phyloP scores from a whole-genome alignment of 176 grass and related monocot genomes.

The Carex cristatella region DNA sequence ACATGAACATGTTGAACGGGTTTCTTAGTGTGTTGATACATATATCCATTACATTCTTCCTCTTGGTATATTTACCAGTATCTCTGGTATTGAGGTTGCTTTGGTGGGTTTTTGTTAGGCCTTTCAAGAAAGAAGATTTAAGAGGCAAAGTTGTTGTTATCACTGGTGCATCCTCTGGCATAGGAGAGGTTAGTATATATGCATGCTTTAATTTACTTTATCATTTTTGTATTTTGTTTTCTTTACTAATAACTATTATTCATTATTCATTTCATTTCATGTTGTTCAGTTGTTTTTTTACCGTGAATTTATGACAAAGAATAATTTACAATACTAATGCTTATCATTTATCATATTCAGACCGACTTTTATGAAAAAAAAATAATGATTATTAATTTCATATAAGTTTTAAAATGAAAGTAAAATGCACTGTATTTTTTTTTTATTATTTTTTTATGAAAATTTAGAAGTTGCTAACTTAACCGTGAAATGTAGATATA shows the following conservation, averaged over 20 bases:
- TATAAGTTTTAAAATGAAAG: neutral
- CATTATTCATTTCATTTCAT: neutral
- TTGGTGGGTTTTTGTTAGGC: conserved; percentile 24
- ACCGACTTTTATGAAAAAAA: neutral
- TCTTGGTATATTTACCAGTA: conserved; percentile 40
- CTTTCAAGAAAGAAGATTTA: conserved; percentile 32
- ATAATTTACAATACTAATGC: neutral
- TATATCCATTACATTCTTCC: neutral
- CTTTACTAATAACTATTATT: neutral
- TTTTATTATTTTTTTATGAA: neutral
- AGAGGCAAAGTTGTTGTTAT: conserved; percentile 46
- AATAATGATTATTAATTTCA: neutral
- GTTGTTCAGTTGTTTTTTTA: neutral
- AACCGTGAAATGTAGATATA: neutral
- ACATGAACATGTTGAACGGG: conserved; percentile 7
- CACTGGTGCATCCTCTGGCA: conserved; percentile 60
- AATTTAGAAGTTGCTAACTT: neutral
- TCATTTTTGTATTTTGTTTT: neutral
- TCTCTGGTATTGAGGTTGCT: conserved; percentile 26
- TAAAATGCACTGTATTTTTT: neutral
- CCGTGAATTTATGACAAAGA: neutral
- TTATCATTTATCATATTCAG: neutral
- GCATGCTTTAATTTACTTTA: neutral
- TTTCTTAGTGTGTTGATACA: conserved; percentile 30
- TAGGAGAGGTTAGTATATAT: conserved; percentile 43